These are phyloP conservation scores for Wolfiporia cocos DNA, from an alignment of 1,284 basidiomycete genomes.

Conservation along the genomic window DNA sequence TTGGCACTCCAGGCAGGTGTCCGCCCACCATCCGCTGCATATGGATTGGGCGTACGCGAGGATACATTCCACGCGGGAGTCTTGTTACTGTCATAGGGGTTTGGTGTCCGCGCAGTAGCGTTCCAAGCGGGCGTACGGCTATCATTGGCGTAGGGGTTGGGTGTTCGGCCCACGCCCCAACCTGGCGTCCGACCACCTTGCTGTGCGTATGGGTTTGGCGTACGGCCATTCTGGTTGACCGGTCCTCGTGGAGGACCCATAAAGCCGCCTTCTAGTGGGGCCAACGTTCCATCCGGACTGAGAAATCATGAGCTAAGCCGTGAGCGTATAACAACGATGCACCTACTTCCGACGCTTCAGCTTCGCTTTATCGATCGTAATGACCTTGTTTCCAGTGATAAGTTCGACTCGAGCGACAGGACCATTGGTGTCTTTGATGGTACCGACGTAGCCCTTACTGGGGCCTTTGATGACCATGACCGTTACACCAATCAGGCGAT, in stretches of 20 bases:
- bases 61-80: constrained; percentile 36
- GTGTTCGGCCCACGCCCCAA: constrained; percentile 33
- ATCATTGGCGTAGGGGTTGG: constrained; percentile 39
- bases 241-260: constrained; percentile 29
- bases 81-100: constrained; percentile 37
- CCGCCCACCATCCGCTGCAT: constrained; percentile 47
- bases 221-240: constrained; percentile 17
- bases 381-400: constrained; percentile 85
- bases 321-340: not conserved
- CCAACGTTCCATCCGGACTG: constrained; percentile 52
- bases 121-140: constrained; percentile 37
- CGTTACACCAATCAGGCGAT: constrained; percentile 76
- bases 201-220: constrained; percentile 33
- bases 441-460: constrained; percentile 88
- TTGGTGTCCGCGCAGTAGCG: constrained; percentile 38
- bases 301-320: not conserved
- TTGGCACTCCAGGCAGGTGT: constrained; percentile 56
- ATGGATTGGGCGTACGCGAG: constrained; percentile 68
- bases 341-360: constrained; percentile 75
- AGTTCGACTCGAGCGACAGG: constrained; percentile 87
- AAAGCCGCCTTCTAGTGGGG: constrained; percentile 34
- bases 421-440: constrained; percentile 95
- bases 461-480: constrained; percentile 86
- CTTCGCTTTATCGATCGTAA: constrained; percentile 81
- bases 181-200: constrained; percentile 26